phyloP scores from a whole-genome alignment of 495 filamentous ascomycete species.

The Penicillium silybi region DNA sequence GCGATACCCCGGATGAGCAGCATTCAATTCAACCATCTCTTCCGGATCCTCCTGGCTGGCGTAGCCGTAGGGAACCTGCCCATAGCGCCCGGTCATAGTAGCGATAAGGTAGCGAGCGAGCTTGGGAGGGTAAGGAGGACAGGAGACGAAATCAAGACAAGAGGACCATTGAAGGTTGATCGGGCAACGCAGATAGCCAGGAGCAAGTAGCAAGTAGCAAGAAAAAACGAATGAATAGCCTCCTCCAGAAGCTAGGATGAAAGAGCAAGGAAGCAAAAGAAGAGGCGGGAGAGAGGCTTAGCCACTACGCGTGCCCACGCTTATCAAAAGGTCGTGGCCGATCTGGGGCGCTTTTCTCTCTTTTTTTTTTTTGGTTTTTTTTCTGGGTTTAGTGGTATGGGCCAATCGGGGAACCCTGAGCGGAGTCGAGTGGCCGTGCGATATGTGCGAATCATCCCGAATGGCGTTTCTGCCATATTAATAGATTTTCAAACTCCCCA shows the following conservation, averaged over 20 bases:
- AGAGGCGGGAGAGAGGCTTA: neutral
- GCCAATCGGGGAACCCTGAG: constrained; percentile 3
- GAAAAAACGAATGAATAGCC: neutral
- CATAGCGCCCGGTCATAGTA: constrained; percentile 16
- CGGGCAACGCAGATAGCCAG: neutral
- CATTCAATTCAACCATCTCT: constrained; percentile 27
- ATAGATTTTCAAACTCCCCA: neutral
- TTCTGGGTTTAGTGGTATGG: neutral
- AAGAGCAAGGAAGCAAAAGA: neutral
- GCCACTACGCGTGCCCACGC: constrained; percentile 2
- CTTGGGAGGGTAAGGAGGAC: neutral
- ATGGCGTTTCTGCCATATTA: neutral
- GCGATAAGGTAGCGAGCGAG: neutral
- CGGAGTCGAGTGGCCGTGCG: neutral
- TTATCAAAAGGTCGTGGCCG: constrained; percentile 1
- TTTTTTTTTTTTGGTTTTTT: too few relatives aligned
- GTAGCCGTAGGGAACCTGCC: constrained; percentile 7
- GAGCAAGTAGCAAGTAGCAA: neutral
- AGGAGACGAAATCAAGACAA: neutral
- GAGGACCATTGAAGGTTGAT: neutral
- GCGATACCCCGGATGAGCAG: constrained; percentile 7
- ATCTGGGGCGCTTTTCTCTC: too few relatives aligned
- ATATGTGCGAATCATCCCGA: neutral
- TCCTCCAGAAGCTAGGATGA: neutral
- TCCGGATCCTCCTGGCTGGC: constrained; percentile 16